Evolutionary conservation across 2,329 filamentous ascomycete species (phyloP).

Genomic region (Pestalotiopsis sp.): DNA sequence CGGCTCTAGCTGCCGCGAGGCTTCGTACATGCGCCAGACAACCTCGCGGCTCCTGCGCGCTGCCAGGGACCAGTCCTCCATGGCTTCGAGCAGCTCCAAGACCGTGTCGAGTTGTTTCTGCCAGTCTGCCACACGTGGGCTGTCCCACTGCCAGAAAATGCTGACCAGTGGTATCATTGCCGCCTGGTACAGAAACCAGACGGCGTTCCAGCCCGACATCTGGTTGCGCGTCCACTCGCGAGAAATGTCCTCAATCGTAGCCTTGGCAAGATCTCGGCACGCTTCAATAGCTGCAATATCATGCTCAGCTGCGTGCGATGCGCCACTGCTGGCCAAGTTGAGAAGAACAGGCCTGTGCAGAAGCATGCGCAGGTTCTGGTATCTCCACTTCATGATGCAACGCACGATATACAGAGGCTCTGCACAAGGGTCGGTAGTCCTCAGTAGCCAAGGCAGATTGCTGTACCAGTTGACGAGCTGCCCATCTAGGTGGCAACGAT

Average conservation of each 20-base stretch:
- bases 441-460: slow-evolving; percentile 66
- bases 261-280: slow-evolving; percentile 69
- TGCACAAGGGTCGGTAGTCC: slow-evolving; percentile 67
- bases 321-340: slow-evolving; percentile 59
- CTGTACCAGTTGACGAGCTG: slow-evolving; percentile 75
- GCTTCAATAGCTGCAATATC: slow-evolving; percentile 69
- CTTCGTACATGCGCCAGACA: slow-evolving; percentile 65
- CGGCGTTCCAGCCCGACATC: slow-evolving; percentile 79
- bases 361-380: slow-evolving; percentile 76
- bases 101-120: slow-evolving; percentile 60
- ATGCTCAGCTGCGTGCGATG: slow-evolving; percentile 54
- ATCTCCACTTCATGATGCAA: slow-evolving; percentile 81
- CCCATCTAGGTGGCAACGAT: slow-evolving; percentile 66
- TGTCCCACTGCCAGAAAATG: slow-evolving; percentile 68
- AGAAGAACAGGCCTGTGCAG: slow-evolving; percentile 74
- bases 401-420: slow-evolving; percentile 71
- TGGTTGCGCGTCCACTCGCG: slow-evolving; percentile 71
- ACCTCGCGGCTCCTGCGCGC: slow-evolving; percentile 65
- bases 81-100: slow-evolving; percentile 61
- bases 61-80: slow-evolving; percentile 67
- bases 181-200: slow-evolving; percentile 81
- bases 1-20: slow-evolving; percentile 43
- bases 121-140: slow-evolving; percentile 51
- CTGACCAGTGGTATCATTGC: slow-evolving; percentile 78
- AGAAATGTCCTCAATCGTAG: slow-evolving; percentile 73